A percentile compares a stretch with the other conserved stretches of the same genome.
Conservation (phyloP, 2,329 filamentous ascomycete species). For the Cytospora schulzeri region DNA sequence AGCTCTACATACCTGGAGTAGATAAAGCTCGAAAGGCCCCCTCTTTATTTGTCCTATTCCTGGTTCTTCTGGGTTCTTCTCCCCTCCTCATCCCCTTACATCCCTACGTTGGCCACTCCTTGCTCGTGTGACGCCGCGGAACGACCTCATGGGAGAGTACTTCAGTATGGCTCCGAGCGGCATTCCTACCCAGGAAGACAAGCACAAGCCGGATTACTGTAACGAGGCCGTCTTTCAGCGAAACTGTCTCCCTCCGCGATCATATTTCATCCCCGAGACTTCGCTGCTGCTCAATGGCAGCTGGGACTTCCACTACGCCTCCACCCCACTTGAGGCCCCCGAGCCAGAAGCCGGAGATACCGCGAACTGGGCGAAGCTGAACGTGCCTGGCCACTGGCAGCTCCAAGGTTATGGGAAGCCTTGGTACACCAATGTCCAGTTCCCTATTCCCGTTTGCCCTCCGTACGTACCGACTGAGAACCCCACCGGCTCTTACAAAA, state of each 20-base stretch:
- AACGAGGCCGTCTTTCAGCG: constrained; percentile 55
- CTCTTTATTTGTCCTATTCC: background rate
- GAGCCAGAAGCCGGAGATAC: constrained; percentile 35
- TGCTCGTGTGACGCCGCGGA: background rate
- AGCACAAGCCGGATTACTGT: constrained; percentile 47
- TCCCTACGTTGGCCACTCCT: background rate
- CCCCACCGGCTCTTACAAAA: constrained; percentile 64
- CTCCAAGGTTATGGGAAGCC: constrained; percentile 67
- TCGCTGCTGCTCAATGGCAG: constrained; percentile 54
- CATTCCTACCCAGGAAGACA: constrained; percentile 40
- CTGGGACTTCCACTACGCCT: constrained; percentile 58
- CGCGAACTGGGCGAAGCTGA: constrained; percentile 51
- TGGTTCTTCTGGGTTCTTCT: background rate
- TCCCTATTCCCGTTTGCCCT: constrained; percentile 66
- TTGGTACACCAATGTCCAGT: constrained; percentile 70
- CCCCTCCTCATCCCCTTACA: background rate
- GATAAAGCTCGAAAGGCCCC: background rate
- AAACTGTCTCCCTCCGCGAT: constrained; percentile 54
- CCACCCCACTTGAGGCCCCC: constrained; percentile 49
- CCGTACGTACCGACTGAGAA: constrained; percentile 65
- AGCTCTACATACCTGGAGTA: background rate
- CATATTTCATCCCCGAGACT: constrained; percentile 55
- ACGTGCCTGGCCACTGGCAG: constrained; percentile 71
- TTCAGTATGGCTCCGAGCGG: constrained; percentile 32
- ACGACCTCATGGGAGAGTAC: constrained; percentile 11